Percentiles rank a stretch among this genome's conserved stretches.
Conservation (phyloP, 352 stramenopile species). For the Pythium biforme region DNA sequence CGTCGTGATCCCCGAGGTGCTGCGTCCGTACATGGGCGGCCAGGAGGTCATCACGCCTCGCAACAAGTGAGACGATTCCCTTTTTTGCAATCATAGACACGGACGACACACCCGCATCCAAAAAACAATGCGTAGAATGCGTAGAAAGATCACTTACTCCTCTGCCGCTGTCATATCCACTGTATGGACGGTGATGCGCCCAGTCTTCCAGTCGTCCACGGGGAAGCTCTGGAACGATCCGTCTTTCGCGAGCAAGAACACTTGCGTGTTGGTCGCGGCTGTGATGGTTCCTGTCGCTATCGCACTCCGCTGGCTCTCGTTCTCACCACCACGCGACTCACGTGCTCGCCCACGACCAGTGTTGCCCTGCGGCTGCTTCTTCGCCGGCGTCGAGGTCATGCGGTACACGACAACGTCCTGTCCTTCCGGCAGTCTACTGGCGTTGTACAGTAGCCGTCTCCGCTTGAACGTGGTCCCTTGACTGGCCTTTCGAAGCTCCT, state of each 20-base stretch:
- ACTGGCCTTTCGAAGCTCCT: background rate
- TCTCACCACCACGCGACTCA: too few species aligned
- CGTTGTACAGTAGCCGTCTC: constrained; percentile 42
- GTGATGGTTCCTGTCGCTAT: constrained; percentile 49
- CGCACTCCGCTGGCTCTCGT: constrained; percentile 10
- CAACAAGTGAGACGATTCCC: constrained; percentile 2
- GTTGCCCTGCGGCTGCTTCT: constrained; percentile 3
- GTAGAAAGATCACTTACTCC: constrained; percentile 6
- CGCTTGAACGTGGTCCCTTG: constrained; percentile 12
- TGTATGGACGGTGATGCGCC: constrained; percentile 30
- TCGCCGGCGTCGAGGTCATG: background rate
- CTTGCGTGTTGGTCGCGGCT: constrained; percentile 38
- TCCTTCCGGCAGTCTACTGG: constrained; percentile 55
- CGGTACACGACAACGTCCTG: constrained; percentile 46
- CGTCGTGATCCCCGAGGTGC: constrained; percentile 71
- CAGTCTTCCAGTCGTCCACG: constrained; percentile 43
- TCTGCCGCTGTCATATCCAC: constrained; percentile 2
- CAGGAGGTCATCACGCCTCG: constrained; percentile 55
- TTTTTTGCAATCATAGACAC: too few species aligned
- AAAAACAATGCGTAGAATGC: too few species aligned
- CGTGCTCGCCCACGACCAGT: too few species aligned
- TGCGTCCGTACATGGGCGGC: constrained; percentile 80
- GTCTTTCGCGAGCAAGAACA: constrained; percentile 41
- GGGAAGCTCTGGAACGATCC: constrained; percentile 44
- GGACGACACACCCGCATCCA: too few species aligned